Base-by-base conservation (phyloP, 2,329 filamentous ascomycete species). In the Xylariaceae sp. region DNA sequence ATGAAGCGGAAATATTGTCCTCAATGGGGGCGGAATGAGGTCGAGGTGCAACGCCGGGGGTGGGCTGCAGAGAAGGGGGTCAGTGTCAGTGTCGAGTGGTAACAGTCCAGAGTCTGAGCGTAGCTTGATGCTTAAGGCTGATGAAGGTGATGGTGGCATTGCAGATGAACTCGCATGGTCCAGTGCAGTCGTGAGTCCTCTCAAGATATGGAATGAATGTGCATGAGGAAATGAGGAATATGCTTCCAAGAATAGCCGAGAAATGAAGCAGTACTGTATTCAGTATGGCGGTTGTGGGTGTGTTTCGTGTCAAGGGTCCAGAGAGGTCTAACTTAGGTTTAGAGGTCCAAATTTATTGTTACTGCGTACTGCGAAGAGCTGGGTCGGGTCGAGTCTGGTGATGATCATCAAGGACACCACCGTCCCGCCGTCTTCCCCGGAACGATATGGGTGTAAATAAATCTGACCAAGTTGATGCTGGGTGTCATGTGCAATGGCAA, bases 161-260 rank as follows among this genome's bases (percentile, higher is more conserved):
- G 53, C 46, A 61, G 40, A 49, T 29, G 43, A 61, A 45, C 49
- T 60, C 23, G 58, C 58, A 63, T 64, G 54, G 46, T 57, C 61
- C 47, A 41, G 49, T 43, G 50, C 44, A 45, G 50, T 48, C 9
- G 26, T 42, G 19, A 54, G 20, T 47, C 37, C 21, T 40, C 21
- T 40, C 32, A 10, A 37, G 32, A 10, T 10, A 18, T n/a, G n/a
- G n/a, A 58, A 23, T 41, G 23, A 42, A 40, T 32, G 23, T 26
- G 23, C 4, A 26, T 37, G 12, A 7, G 7, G 14, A 37, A 37
- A 14, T 37, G 32, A 37, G 57, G 37, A 58, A n/a, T n/a, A n/a
- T n/a, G 47, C 45, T 61, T 61, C n/a, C n/a, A n/a, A 56, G 54
- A 60, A 52, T 42, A 57, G 60, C 62, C 62, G 61, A 63, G 62